These are phyloP conservation scores for Aureobasidium sp. DNA, from an alignment of 2,329 filamentous ascomycete species.

Conservation along the genomic window DNA sequence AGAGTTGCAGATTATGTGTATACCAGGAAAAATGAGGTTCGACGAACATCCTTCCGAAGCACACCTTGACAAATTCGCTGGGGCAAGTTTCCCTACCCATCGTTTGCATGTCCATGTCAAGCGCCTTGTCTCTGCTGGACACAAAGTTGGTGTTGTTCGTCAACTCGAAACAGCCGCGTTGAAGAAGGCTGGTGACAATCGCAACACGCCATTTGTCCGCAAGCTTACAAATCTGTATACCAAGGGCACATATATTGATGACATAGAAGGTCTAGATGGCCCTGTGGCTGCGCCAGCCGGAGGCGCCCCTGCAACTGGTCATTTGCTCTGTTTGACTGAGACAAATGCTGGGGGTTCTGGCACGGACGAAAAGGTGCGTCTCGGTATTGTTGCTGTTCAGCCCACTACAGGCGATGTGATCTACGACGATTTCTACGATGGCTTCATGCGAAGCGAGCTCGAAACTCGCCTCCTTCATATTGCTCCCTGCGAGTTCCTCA, in stretches of 20 bases:
- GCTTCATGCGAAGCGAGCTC: slow-evolving; percentile 93
- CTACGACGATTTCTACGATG: slow-evolving; percentile 92
- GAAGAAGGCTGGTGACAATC: slow-evolving; percentile 91
- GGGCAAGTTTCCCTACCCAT: slow-evolving; percentile 89
- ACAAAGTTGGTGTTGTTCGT: slow-evolving; percentile 92
- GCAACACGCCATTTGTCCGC: slow-evolving; percentile 81
- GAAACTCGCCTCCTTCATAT: slow-evolving; percentile 94
- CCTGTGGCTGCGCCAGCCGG: slow-evolving; percentile 47
- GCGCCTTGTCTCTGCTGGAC: slow-evolving; percentile 78
- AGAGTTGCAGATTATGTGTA: slow-evolving; percentile 89
- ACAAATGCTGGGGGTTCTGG: slow-evolving; percentile 67
- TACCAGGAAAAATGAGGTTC: slow-evolving; percentile 88
- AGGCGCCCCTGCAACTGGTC: slow-evolving; percentile 60
- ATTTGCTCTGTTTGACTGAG: slow-evolving; percentile 87
- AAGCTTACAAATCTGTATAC: slow-evolving; percentile 96
- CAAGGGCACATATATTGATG: slow-evolving; percentile 95
- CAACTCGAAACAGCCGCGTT: slow-evolving; percentile 92
- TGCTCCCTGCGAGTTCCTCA: slow-evolving; percentile 86
- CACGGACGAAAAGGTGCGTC: slow-evolving; percentile 85
- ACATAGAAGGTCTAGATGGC: slow-evolving; percentile 68
- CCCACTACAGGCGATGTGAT: slow-evolving; percentile 93
- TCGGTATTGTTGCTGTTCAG: slow-evolving; percentile 89
- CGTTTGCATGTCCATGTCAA: slow-evolving; percentile 89
- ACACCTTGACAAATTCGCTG: slow-evolving; percentile 84
- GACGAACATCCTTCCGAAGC: slow-evolving; percentile 92